Conservation (phyloP, 2,329 filamentous ascomycete genomes). For the Fusarium camptoceras region DNA sequence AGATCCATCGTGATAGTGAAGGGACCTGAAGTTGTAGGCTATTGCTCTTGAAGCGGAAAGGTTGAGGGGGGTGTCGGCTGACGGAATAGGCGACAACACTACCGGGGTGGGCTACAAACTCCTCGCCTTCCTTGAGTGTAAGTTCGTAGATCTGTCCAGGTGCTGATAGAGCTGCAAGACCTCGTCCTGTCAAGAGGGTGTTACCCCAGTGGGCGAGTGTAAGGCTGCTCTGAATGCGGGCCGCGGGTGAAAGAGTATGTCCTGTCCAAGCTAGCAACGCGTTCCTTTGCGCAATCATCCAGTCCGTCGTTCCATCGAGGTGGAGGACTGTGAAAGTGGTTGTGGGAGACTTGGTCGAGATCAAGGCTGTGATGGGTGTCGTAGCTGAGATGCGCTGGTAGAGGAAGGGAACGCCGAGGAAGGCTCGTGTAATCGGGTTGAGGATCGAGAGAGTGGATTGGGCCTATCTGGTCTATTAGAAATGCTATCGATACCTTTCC, state of each 20-base stretch:
- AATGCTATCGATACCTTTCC: not conserved
- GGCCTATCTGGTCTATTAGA: conserved; percentile 63
- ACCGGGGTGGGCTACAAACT: conserved; percentile 90
- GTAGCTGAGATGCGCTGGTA: conserved; percentile 93
- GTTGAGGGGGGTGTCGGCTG: conserved; percentile 76
- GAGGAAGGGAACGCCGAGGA: conserved; percentile 90
- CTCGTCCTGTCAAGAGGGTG: conserved; percentile 87
- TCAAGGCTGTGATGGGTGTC: conserved; percentile 86
- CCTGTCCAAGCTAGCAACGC: conserved; percentile 97
- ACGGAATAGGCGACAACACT: conserved; percentile 93
- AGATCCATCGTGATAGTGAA: conserved; percentile 71
- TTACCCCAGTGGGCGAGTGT: conserved; percentile 91
- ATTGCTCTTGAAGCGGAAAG: conserved; percentile 86
- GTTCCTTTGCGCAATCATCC: conserved; percentile 89
- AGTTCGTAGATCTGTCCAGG: conserved; percentile 92
- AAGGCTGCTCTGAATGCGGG: conserved; percentile 79
- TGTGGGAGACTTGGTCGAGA: conserved; percentile 86
- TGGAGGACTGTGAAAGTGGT: conserved; percentile 90
- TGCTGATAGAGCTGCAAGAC: conserved; percentile 84
- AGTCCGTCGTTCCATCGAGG: conserved; percentile 93
- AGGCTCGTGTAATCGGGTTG: conserved; percentile 82
- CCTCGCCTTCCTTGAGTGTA: conserved; percentile 82
- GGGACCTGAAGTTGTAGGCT: conserved; percentile 85
- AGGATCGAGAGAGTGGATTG: conserved; percentile 90
- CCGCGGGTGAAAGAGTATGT: conserved; percentile 81